phyloP scores from a whole-genome alignment of 352 stramenopile genomes.

The Phytopythium oedochilum region DNA sequence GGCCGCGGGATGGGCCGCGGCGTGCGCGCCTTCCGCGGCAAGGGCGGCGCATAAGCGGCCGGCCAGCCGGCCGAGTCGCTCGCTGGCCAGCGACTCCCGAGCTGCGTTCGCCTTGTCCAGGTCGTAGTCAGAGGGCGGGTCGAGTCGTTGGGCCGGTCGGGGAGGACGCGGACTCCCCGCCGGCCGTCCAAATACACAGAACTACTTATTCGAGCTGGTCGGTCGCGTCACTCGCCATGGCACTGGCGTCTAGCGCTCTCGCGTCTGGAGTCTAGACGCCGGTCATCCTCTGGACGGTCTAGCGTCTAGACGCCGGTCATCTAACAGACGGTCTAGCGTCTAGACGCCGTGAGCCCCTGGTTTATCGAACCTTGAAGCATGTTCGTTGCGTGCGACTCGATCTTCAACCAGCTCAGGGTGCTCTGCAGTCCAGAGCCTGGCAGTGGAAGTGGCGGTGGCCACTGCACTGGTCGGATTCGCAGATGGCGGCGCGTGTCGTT shows the following conservation, averaged over 20 bases:
- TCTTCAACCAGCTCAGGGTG: neutral
- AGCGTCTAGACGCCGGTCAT: too few species aligned
- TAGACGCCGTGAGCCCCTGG: too few species aligned
- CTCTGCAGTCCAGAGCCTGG: too few species aligned
- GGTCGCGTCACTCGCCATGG: neutral
- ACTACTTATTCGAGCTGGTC: neutral
- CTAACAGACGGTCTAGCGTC: too few species aligned
- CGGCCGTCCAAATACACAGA: neutral
- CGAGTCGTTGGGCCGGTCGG: neutral
- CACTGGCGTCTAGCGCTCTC: too few species aligned
- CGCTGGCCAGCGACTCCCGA: too few species aligned
- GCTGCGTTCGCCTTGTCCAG: constrained; percentile 1
- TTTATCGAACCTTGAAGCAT: neutral
- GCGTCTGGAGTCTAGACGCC: too few species aligned
- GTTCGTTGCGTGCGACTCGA: constrained; percentile 1
- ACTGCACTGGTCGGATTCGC: too few species aligned
- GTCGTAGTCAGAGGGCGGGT: neutral
- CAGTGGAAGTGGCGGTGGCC: too few species aligned
- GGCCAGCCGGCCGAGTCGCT: too few species aligned
- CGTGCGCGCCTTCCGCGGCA: constrained; percentile 74
- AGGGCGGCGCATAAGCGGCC: constrained; percentile 63
- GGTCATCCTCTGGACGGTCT: too few species aligned
- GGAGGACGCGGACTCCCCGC: too few species aligned
- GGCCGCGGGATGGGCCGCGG: constrained; percentile 72
- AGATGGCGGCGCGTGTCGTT: neutral